Conservation (phyloP, 2,329 filamentous ascomycete species). For the Colletotrichum sp. region DNA sequence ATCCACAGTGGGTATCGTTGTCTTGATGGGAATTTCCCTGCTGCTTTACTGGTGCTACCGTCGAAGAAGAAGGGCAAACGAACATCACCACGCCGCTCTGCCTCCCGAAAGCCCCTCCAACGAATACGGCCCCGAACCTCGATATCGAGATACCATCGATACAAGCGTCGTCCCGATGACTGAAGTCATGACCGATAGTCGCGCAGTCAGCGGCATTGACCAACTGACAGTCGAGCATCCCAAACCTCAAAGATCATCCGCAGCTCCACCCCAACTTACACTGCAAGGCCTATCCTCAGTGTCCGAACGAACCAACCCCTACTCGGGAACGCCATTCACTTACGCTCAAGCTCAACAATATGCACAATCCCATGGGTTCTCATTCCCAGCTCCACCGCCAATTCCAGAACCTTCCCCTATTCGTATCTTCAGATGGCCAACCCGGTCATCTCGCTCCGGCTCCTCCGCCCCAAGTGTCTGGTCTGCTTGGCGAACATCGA, state of each 20-base stretch:
- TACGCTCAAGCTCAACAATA: conserved; percentile 18
- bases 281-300: not conserved
- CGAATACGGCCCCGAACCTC: not conserved
- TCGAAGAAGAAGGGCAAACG: not conserved
- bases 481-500: not conserved
- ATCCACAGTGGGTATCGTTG: not conserved
- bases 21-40: conserved; percentile 2
- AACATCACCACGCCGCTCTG: not conserved
- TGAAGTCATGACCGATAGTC: not conserved
- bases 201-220: not conserved
- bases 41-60: conserved; percentile 12
- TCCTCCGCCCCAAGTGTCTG: not conserved
- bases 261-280: not conserved
- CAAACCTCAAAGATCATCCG: not conserved
- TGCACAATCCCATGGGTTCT: conserved; percentile 12
- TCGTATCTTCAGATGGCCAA: conserved; percentile 20
- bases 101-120: not conserved
- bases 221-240: not conserved
- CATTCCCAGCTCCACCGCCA: not conserved
- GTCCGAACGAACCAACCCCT: not conserved
- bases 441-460: conserved; percentile 6
- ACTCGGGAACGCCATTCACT: not conserved
- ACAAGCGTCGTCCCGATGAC: not conserved
- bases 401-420: conserved; percentile 13
- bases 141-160: not conserved